Conservation (phyloP, 306 rosid genomes). For the Rubus idaeus region DNA sequence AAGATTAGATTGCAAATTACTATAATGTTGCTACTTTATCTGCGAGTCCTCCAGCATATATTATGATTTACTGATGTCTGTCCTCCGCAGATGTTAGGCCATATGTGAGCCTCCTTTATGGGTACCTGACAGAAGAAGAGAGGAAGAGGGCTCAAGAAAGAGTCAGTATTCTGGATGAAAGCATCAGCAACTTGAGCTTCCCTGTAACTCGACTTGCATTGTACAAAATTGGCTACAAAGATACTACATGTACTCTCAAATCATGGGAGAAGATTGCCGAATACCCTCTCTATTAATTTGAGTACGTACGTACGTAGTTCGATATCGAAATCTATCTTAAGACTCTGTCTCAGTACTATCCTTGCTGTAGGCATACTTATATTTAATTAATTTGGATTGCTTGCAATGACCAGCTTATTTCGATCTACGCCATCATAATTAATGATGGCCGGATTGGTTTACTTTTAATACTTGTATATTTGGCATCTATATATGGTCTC, state of each 20-base stretch:
- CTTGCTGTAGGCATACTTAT: too few relatives aligned
- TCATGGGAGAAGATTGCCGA: slow-evolving; percentile 82
- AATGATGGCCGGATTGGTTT: too few relatives aligned
- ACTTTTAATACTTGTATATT: too few relatives aligned
- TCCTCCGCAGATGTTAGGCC: slow-evolving; percentile 74
- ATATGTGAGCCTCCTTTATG: slow-evolving; percentile 71
- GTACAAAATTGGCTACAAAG: slow-evolving; percentile 66
- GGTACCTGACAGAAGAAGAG: slow-evolving; percentile 61
- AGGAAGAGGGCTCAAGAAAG: slow-evolving; percentile 57
- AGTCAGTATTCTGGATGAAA: slow-evolving; percentile 44
- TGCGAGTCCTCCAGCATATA: neutral
- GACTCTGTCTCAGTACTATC: too few relatives aligned
- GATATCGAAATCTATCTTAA: too few relatives aligned
- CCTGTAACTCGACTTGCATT: slow-evolving; percentile 57
- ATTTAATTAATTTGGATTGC: too few relatives aligned
- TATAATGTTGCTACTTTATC: neutral
- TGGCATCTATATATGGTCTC: too few relatives aligned
- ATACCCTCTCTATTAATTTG: slow-evolving; percentile 28
- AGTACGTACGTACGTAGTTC: too few relatives aligned
- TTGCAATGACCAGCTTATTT: too few relatives aligned
- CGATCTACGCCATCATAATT: too few relatives aligned
- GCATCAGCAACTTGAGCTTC: slow-evolving; percentile 48
- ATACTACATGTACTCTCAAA: slow-evolving; percentile 44
- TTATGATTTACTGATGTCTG: too few relatives aligned
- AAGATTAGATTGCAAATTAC: neutral